phyloP scores from a whole-genome alignment of 2,329 filamentous ascomycete genomes.

The Curvularia spicifera region DNA sequence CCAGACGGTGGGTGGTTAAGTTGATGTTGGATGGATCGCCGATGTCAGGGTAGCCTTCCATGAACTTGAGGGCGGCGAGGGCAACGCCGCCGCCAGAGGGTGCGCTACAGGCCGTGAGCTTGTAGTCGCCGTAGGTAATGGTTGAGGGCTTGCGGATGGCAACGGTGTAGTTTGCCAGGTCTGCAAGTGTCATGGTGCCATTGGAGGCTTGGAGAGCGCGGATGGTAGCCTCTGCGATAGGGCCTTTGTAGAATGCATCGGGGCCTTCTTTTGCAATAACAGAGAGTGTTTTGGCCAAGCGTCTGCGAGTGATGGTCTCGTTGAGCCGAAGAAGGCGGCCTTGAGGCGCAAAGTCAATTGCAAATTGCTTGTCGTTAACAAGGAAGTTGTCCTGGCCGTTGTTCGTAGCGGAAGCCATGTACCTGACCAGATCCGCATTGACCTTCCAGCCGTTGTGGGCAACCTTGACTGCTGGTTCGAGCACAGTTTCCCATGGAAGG shows the following conservation, averaged over 20 bases:
- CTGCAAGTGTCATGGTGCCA: slow-evolving; percentile 84
- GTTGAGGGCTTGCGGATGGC: slow-evolving; percentile 66
- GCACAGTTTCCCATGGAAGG: slow-evolving; percentile 64
- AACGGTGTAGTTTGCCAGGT: slow-evolving; percentile 76
- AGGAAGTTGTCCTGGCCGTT: slow-evolving; percentile 67
- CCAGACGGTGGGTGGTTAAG: slow-evolving; percentile 78
- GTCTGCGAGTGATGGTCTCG: slow-evolving; percentile 78
- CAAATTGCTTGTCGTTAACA: slow-evolving; percentile 77
- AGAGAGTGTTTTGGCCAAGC: slow-evolving; percentile 81
- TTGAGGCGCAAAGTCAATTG: slow-evolving; percentile 85
- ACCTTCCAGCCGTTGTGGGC: slow-evolving; percentile 68
- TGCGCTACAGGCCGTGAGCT: slow-evolving; percentile 71
- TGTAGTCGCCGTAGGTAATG: slow-evolving; percentile 67
- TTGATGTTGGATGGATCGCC: slow-evolving; percentile 64
- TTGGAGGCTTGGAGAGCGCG: slow-evolving; percentile 69
- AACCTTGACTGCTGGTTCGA: slow-evolving; percentile 74
- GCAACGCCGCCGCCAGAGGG: slow-evolving; percentile 81
- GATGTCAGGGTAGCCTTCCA: slow-evolving; percentile 76
- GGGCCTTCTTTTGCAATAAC: slow-evolving; percentile 75
- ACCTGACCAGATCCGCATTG: slow-evolving; percentile 73
- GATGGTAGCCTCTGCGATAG: slow-evolving; percentile 76
- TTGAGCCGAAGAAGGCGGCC: slow-evolving; percentile 74
- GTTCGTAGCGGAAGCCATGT: slow-evolving; percentile 64
- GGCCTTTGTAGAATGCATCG: slow-evolving; percentile 75
- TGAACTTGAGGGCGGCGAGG: slow-evolving; percentile 77